A percentile compares a stretch with the other conserved stretches of the same genome.
Evolutionary conservation across 371 early-diverging fungal species (phyloP).

Genomic region (Mortierella sp.): DNA sequence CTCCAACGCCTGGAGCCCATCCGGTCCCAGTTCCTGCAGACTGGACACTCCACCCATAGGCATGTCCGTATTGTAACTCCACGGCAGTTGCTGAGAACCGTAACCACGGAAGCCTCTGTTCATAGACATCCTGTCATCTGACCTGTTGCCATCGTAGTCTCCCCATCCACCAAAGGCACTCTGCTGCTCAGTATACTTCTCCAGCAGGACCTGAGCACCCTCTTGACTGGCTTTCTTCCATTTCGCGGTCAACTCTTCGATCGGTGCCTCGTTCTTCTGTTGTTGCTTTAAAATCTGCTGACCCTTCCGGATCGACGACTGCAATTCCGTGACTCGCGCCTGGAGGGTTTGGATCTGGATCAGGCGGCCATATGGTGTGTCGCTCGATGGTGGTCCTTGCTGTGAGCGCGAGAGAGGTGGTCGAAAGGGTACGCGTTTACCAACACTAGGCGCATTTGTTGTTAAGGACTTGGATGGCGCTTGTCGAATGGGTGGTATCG

Average conservation of each 20-base stretch:
- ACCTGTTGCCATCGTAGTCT: neutral
- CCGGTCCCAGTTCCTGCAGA: neutral
- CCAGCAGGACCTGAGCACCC: slow-evolving; percentile 35
- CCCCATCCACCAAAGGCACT: slow-evolving; percentile 22
- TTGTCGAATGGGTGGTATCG: neutral
- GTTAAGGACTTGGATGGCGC: neutral
- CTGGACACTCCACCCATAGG: neutral
- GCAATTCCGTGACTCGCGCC: slow-evolving; percentile 21
- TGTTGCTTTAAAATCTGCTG: slow-evolving; percentile 29
- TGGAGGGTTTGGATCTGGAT: slow-evolving; percentile 30
- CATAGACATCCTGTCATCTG: neutral
- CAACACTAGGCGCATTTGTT: neutral
- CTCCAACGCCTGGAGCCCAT: slow-evolving; percentile 21
- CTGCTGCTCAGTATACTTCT: slow-evolving; percentile 32
- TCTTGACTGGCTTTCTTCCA: slow-evolving; percentile 49
- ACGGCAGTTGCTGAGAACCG: neutral
- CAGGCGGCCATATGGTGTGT: neutral
- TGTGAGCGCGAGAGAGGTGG: slow-evolving; percentile 17
- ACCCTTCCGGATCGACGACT: slow-evolving; percentile 44
- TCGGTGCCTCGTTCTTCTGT: slow-evolving; percentile 26
- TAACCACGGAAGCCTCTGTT: neutral
- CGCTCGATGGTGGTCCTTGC: neutral
- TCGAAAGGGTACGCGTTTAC: slow-evolving; percentile 29
- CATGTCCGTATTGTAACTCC: neutral
- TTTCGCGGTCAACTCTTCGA: slow-evolving; percentile 41